Percentiles rank a stretch among this genome's conserved stretches.
These are phyloP conservation scores for Brassica rapa DNA, from an alignment of 345 rosid species.

Conservation along the genomic window DNA sequence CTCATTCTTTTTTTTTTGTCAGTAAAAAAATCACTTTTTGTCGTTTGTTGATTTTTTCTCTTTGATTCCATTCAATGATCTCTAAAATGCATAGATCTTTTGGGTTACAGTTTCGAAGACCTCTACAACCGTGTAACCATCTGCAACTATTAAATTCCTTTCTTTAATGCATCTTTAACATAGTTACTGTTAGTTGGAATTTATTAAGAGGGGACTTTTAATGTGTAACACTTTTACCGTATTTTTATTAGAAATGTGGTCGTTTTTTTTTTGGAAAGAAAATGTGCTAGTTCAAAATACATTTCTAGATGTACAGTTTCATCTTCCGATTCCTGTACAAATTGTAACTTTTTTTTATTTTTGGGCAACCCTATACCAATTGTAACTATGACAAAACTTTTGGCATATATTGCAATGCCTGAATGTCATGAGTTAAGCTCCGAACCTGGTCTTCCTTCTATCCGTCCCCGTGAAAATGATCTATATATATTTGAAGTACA, in stretches of 20 bases:
- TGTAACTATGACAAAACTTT: background rate
- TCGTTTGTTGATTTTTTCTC: conserved; percentile 26
- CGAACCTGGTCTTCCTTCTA: background rate
- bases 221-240: background rate
- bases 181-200: conserved; percentile 38
- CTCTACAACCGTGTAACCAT: conserved; percentile 42
- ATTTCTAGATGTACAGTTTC: background rate
- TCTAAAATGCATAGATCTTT: conserved; percentile 39
- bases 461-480: background rate
- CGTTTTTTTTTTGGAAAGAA: background rate
- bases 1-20: background rate
- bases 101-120: conserved; percentile 40
- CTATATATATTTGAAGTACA: background rate
- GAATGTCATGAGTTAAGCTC: background rate
- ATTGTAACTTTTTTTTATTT: background rate
- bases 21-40: conserved; percentile 13
- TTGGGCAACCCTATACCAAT: background rate
- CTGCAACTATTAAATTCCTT: conserved; percentile 42
- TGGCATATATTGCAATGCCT: background rate
- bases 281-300: background rate
- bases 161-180: conserved; percentile 39
- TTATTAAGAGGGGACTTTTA: conserved; percentile 9
- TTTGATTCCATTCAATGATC: conserved; percentile 40
- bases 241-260: background rate
- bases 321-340: background rate